phyloP scores from a whole-genome alignment of 345 rosid species.

The Eucalyptus pauciflora region DNA sequence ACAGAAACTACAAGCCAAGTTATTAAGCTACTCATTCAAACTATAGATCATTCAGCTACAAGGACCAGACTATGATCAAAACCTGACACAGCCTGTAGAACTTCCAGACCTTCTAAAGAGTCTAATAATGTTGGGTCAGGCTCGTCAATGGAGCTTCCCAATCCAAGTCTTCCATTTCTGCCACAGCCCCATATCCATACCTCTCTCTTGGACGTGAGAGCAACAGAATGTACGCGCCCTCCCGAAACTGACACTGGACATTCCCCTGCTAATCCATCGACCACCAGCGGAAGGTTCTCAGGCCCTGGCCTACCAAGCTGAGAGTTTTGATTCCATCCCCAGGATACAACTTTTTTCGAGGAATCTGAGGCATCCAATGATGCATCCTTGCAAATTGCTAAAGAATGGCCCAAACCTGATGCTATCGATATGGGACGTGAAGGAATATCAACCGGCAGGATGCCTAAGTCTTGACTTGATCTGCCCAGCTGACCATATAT shows the following conservation, averaged over 20 bases:
- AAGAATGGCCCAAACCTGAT: slow-evolving; percentile 90
- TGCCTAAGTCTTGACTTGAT: slow-evolving; percentile 40
- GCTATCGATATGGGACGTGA: slow-evolving; percentile 26
- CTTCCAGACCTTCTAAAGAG: slow-evolving; percentile 35
- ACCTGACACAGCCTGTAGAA: slow-evolving; percentile 56
- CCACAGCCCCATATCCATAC: slow-evolving; percentile 91
- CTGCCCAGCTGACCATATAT: slow-evolving; percentile 79
- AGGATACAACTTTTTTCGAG: slow-evolving; percentile 29
- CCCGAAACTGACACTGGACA: slow-evolving; percentile 37
- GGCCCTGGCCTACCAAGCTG: slow-evolving; percentile 78
- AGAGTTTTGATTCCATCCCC: slow-evolving; percentile 84
- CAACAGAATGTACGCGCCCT: slow-evolving; percentile 72
- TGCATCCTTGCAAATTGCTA: slow-evolving; percentile 40
- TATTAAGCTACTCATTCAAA: neutral
- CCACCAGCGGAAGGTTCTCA: slow-evolving; percentile 28
- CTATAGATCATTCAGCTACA: slow-evolving; percentile 14
- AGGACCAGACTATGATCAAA: slow-evolving; percentile 75
- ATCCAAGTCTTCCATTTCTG: slow-evolving; percentile 73
- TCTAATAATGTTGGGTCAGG: slow-evolving; percentile 52
- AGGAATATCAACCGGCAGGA: slow-evolving; percentile 42
- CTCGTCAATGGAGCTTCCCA: slow-evolving; percentile 70
- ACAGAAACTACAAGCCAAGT: neutral
- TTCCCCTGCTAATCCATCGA: slow-evolving; percentile 45
- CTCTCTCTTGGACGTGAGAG: slow-evolving; percentile 51
- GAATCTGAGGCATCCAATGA: slow-evolving; percentile 8